These are phyloP conservation scores for Tulasnella sp. DNA, from an alignment of 768 basidiomycete genomes.

Conservation along the genomic window DNA sequence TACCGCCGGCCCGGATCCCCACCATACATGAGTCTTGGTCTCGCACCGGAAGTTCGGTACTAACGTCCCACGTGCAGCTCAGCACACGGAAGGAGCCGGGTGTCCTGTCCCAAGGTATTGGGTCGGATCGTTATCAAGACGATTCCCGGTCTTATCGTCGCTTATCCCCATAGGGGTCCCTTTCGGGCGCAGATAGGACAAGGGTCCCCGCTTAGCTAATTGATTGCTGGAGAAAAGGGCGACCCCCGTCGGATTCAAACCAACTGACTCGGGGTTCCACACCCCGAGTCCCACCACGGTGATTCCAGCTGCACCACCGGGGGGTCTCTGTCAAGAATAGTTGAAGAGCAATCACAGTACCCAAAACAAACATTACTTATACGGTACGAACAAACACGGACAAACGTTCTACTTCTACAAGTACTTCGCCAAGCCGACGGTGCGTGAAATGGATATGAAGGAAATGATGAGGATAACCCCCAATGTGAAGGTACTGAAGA, in stretches of 20 bases:
- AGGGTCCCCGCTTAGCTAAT: no score
- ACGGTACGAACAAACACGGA: no score
- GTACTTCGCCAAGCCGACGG: conserved; percentile 72
- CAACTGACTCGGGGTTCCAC: no score
- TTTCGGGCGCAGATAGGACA: not conserved
- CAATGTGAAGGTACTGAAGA: conserved; percentile 76
- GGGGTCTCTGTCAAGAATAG: no score
- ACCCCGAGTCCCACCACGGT: no score
- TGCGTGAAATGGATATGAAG: conserved; percentile 78
- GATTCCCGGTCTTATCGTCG: not conserved
- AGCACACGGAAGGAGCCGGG: not conserved
- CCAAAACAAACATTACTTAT: no score
- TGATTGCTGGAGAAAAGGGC: no score
- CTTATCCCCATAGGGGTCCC: not conserved
- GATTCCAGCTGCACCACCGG: no score
- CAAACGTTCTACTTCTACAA: no score
- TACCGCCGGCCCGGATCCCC: not conserved
- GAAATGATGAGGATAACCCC: conserved; percentile 65
- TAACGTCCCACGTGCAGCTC: not conserved
- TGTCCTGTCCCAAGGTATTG: not conserved
- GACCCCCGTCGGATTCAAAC: no score
- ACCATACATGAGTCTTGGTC: not conserved
- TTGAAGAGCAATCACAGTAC: no score
- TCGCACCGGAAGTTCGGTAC: not conserved
- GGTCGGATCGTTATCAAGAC: not conserved